Base-by-base conservation (phyloP, 179 eudicot genomes). In the Sideroxylon spinosum region DNA sequence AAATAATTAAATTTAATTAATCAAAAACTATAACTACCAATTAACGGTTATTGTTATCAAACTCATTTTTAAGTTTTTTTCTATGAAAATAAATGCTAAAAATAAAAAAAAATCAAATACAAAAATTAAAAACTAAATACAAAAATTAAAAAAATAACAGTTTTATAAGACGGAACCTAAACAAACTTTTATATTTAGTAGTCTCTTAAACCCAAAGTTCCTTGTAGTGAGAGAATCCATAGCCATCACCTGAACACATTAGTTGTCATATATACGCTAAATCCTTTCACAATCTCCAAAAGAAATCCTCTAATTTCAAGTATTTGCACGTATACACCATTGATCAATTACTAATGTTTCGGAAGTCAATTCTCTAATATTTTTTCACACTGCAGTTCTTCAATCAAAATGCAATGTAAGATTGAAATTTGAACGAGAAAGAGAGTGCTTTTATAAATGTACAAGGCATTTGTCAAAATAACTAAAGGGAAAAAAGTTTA, bases 311-410 rank as follows among this genome's bases (percentile, higher is more conserved):
- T 61, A 61, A 61, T n/a, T n/a, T n/a, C 26, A n/a, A 61, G 65
- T 26, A n/a, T 13, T 70, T 70, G 0, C 44, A 37, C 1, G 44
- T 44, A 17, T 48, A 70, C 23, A 9, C 56, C 59, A 0, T 4
- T 11, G 57, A 48, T 29, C 29, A 20, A 49, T 70, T 0, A 20
- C 49, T 37, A 37, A 37, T 37, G 5, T 37, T 37, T 22, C 37
- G 32, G n/a, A 70, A 7, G 74, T 70, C 74, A 70, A 70, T 70
- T 49, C 16, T 49, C 74, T 46, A 46, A 48, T 22, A 22, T 69
- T 67, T 17, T 48, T 13, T 46, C 6, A 44, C 17, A 53, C 5
- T 48, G 20, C 28, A 19, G n/a, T 46, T 68, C 50, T 64, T n/a
- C 17, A 68, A 68, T 9, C 37, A 46, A 44, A n/a, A 6, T 61